These are phyloP conservation scores for Apiospora phragmitis DNA, from an alignment of 2,329 filamentous ascomycete genomes.

Conservation along the genomic window DNA sequence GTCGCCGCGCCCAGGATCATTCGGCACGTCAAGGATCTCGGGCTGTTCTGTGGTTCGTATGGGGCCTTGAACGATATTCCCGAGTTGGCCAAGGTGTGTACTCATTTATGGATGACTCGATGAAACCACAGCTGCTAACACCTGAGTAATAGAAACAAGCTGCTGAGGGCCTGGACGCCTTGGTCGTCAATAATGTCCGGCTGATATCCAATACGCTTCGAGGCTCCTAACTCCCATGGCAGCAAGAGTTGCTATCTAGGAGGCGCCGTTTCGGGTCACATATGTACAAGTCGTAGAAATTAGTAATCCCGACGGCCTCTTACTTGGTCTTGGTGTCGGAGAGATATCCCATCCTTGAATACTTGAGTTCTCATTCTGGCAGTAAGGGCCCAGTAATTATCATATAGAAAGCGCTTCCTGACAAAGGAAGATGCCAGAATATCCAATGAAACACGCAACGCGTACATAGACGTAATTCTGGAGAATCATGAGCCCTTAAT, in stretches of 20 bases:
- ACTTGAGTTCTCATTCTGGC: too few relatives aligned
- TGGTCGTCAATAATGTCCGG: conserved; percentile 15
- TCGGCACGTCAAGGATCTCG: conserved; percentile 9
- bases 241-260: neutral
- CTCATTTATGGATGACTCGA: neutral
- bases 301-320: neutral
- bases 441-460: too few relatives aligned
- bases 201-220: conserved; percentile 13
- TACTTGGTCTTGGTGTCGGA: neutral
- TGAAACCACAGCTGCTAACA: neutral
- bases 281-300: neutral
- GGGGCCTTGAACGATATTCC: conserved; percentile 15
- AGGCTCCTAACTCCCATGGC: neutral
- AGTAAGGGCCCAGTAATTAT: too few relatives aligned
- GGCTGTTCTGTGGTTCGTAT: conserved; percentile 14
- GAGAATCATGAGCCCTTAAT: too few relatives aligned
- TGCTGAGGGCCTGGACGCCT: conserved; percentile 12
- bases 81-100: conserved; percentile 12
- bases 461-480: too few relatives aligned
- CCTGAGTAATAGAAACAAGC: conserved; percentile 7
- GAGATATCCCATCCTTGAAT: too few relatives aligned
- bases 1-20: conserved; percentile 20
- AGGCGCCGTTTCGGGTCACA: neutral
- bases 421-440: too few relatives aligned
- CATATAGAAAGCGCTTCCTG: too few relatives aligned